Base-by-base conservation (phyloP, 164 flowering plant genomes). In the Pachysandra terminalis region DNA sequence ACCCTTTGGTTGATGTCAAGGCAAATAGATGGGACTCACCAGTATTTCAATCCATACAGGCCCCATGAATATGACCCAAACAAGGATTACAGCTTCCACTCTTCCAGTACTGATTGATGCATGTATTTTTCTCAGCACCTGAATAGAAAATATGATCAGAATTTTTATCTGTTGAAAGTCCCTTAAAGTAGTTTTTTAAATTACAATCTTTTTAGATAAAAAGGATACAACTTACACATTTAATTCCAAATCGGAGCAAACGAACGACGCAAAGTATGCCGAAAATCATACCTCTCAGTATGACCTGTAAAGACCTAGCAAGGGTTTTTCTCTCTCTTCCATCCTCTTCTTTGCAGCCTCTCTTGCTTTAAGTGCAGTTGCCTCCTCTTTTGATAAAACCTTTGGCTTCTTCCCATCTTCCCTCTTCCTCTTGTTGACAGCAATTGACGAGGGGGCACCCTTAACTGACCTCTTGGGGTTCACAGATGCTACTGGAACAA, bases 301-400 rank as follows among this genome's bases (percentile, higher is more conserved):
- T 16, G 81, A 68, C 69, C 76, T 77, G 80, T 91, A 91, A 49
- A 94, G 96, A 60, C 98, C 98, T 73, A 91, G 93, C 81, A 87
- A 62, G 13, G 86, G 75, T 65, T 89, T 89, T 72, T 95, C 98
- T 72, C 97, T 87, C 52, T 87, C 90, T 79, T 90, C 91, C 73
- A 92, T 82, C 79, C 97, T 83, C 76, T 86, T 95, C 80, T 77
- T 90, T 68, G 98, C 98, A 67, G 96, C 96, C 65, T 89, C 97
- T 76, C 97, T 87, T 24, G 97, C 94, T 79, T 89, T 92, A 21
- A 87, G 89, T n/a, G 99, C 97, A 59, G 90, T 96, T 56, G 78
- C 83, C 80, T 95, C 98, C 82, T 90, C 97, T 71, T 77, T 77
- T 35, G 98, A 84, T 55, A 92, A 53, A 56, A 66, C 81, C 81